phyloP scores from a whole-genome alignment of 2,329 filamentous ascomycete species.

The Apiospora marii region DNA sequence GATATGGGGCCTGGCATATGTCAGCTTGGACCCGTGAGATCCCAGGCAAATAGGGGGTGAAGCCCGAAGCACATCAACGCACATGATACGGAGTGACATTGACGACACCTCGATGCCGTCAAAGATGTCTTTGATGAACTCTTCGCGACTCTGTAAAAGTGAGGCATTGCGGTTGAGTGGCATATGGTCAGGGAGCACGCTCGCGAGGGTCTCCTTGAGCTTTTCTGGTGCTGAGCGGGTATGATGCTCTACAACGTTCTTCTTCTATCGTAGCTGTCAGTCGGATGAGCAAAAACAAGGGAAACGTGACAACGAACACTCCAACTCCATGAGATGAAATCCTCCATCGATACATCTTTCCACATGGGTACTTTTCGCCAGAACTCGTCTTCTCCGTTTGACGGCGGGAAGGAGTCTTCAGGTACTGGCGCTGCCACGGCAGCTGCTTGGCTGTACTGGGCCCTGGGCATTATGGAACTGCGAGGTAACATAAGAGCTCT shows the following conservation, averaged over 20 bases:
- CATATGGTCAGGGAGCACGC: conserved; percentile 58
- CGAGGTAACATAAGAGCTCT: neutral
- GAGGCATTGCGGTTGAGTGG: conserved; percentile 43
- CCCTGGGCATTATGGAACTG: neutral
- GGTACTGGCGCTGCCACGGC: conserved; percentile 1
- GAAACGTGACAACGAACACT: conserved; percentile 47
- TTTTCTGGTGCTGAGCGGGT: conserved; percentile 44
- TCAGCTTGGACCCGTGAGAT: neutral
- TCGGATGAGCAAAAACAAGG: conserved; percentile 28
- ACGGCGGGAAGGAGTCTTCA: neutral
- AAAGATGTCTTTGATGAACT: conserved; percentile 62
- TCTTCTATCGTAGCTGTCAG: conserved; percentile 43
- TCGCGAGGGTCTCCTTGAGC: conserved; percentile 57
- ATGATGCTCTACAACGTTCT: conserved; percentile 56
- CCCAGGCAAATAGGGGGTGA: neutral
- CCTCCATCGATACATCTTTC: conserved; percentile 53
- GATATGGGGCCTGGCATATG: conserved; percentile 58
- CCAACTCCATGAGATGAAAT: conserved; percentile 63
- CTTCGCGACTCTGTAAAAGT: conserved; percentile 54
- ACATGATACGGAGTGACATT: conserved; percentile 68
- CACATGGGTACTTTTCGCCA: conserved; percentile 60
- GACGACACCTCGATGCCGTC: conserved; percentile 60
- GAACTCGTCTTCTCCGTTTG: conserved; percentile 47
- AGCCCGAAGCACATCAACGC: conserved; percentile 31
- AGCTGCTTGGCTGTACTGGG: conserved; percentile 7